Conservation (phyloP, 1,139 yeast genomes). For the Yamadazyma sp. region DNA sequence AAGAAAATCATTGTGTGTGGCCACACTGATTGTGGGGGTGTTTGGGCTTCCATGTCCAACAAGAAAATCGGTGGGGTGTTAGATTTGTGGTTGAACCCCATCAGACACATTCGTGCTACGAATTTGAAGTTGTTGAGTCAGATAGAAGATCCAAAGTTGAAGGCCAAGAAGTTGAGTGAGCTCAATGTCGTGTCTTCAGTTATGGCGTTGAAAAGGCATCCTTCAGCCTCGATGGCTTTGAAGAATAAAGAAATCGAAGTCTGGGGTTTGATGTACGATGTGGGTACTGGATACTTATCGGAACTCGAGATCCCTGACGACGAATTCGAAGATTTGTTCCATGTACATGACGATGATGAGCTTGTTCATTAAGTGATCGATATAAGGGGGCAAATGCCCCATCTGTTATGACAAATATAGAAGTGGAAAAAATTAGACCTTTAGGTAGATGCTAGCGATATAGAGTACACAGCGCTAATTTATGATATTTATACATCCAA, state of each 20-base stretch:
- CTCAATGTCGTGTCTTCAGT: conserved; percentile 71
- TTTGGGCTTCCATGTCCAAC: conserved; percentile 78
- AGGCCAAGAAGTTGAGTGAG: conserved; percentile 70
- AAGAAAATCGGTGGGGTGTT: conserved; percentile 72
- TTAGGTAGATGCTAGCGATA: no score
- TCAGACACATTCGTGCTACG: conserved; percentile 67
- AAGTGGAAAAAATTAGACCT: no score
- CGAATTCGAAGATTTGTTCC: conserved; percentile 52
- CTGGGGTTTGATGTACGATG: conserved; percentile 88
- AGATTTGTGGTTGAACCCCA: conserved; percentile 75
- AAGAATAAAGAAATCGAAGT: conserved; percentile 75
- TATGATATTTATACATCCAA: no score
- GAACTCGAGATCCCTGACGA: conserved; percentile 56
- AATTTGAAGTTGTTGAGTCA: conserved; percentile 48
- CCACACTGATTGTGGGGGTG: conserved; percentile 98
- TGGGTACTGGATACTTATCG: conserved; percentile 67
- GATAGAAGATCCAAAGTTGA: conserved; percentile 50
- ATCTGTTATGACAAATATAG: no score
- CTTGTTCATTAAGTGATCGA: conserved; percentile 15
- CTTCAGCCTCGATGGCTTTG: conserved; percentile 73
- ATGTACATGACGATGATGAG: conserved; percentile 44
- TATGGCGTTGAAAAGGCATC: conserved; percentile 62
- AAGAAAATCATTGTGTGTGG: conserved; percentile 88
- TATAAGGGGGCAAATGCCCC: no score
- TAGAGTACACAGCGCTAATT: no score